These are phyloP conservation scores for Aspergillus flavus DNA, from an alignment of 2,329 filamentous ascomycete species.

Conservation along the genomic window DNA sequence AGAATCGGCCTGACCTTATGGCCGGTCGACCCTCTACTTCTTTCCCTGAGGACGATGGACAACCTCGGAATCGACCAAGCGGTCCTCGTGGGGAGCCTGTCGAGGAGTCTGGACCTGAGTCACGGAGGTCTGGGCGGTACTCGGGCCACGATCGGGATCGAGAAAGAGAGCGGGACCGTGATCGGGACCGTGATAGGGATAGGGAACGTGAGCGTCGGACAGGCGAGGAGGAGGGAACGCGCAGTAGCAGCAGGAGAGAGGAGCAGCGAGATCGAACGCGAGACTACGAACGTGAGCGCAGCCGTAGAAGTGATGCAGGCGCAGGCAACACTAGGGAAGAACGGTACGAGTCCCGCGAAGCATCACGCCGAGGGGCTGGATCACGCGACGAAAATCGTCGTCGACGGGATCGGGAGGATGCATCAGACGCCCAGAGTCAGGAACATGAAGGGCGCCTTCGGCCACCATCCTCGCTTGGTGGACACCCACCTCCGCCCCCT, in stretches of 20 bases:
- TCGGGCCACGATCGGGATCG: conserved; percentile 25
- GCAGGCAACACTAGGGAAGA: conserved; percentile 25
- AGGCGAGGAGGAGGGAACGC: conserved; percentile 30
- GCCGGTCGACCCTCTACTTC: conserved; percentile 28
- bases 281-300: conserved; percentile 38
- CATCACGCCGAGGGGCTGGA: conserved; percentile 33
- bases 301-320: conserved; percentile 35
- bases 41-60: conserved; percentile 30
- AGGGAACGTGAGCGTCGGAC: conserved; percentile 31
- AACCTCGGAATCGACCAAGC: conserved; percentile 29
- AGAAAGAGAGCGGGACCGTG: conserved; percentile 34
- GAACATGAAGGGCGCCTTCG: conserved; percentile 39
- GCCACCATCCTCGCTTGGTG: conserved; percentile 37
- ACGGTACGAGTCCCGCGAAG: conserved; percentile 33
- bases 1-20: conserved; percentile 38
- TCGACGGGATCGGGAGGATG: conserved; percentile 41
- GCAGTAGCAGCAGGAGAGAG: conserved; percentile 37
- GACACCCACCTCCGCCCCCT: conserved; percentile 31
- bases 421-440: conserved; percentile 23
- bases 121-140: conserved; percentile 34
- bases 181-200: conserved; percentile 29
- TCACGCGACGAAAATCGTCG: conserved; percentile 40
- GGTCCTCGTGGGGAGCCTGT: conserved; percentile 34
- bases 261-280: conserved; percentile 39
- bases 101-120: conserved; percentile 38